Percentiles rank a stretch among this genome's conserved stretches.
Conservation (phyloP, 495 filamentous ascomycete species). For the Trypethelium eluteriae region DNA sequence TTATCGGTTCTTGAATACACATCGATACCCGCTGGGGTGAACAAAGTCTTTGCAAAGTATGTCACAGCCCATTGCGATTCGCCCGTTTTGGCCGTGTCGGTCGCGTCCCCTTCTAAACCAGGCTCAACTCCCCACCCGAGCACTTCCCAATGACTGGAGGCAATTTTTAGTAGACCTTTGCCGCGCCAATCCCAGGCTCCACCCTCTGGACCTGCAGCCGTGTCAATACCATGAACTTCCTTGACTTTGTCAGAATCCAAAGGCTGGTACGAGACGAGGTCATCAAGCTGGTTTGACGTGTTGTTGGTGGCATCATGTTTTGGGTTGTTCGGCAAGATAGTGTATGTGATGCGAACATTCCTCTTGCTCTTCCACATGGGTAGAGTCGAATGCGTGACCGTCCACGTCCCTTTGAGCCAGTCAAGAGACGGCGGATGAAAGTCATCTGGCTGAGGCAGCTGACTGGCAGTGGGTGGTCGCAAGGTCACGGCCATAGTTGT, state of each 20-base stretch:
- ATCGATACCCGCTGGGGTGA: slow-evolving; percentile 69
- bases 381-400: slow-evolving; percentile 68
- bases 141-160: slow-evolving; percentile 63
- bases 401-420: slow-evolving; percentile 63
- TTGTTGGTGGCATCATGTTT: slow-evolving; percentile 20
- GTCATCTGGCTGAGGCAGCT: slow-evolving; percentile 15
- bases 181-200: slow-evolving; percentile 64
- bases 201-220: slow-evolving; percentile 39
- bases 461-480: slow-evolving; percentile 25
- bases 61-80: slow-evolving; percentile 58
- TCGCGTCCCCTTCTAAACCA: slow-evolving; percentile 8
- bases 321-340: slow-evolving; percentile 32
- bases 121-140: slow-evolving; percentile 57
- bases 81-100: slow-evolving; percentile 24
- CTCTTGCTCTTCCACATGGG: slow-evolving; percentile 63
- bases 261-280: slow-evolving; percentile 58
- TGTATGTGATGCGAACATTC: slow-evolving; percentile 71
- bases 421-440: slow-evolving; percentile 46
- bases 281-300: slow-evolving; percentile 46
- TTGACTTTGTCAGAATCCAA: slow-evolving; percentile 44
- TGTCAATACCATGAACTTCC: slow-evolving; percentile 57
- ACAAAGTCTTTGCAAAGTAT: slow-evolving; percentile 65
- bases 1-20: slow-evolving; percentile 53
- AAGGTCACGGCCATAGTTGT: slow-evolving; percentile 13
- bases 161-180: slow-evolving; percentile 57